These are phyloP conservation scores for Lotmaria passim DNA, from an alignment of 208 protist genomes.

Conservation along the genomic window DNA sequence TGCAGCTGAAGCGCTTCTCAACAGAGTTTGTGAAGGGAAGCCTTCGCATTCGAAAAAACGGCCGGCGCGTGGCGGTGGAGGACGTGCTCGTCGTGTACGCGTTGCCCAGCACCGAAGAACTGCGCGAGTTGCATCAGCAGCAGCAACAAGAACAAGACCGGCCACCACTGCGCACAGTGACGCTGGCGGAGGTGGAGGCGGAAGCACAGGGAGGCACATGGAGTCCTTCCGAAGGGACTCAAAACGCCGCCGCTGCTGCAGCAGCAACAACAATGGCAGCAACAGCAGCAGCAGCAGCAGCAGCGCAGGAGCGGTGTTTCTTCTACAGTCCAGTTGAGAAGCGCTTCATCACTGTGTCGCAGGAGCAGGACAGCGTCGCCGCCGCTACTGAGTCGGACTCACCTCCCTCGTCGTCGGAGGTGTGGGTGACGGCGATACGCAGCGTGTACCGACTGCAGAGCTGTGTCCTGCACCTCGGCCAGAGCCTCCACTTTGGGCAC, in stretches of 20 bases:
- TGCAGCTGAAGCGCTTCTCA: slow-evolving; percentile 83
- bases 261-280: neutral
- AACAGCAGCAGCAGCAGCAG: neutral
- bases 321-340: slow-evolving; percentile 31
- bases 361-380: slow-evolving; percentile 4
- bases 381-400: neutral
- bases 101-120: slow-evolving; percentile 26
- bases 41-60: slow-evolving; percentile 34
- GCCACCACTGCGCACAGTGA: slow-evolving; percentile 4
- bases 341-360: slow-evolving; percentile 24
- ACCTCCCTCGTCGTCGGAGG: neutral
- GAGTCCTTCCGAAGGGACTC: neutral
- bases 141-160: neutral
- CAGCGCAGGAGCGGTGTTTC: slow-evolving; percentile 6
- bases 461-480: slow-evolving; percentile 61
- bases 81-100: slow-evolving; percentile 32
- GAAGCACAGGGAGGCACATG: neutral
- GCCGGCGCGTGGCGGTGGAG: slow-evolving; percentile 23
- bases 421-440: slow-evolving; percentile 27
- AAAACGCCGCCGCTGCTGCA: neutral
- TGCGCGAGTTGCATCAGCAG: slow-evolving; percentile 6
- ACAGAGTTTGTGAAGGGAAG: slow-evolving; percentile 45
- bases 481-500: slow-evolving; percentile 56
- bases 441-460: slow-evolving; percentile 56
- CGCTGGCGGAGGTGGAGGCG: slow-evolving; percentile 3